A percentile compares a stretch with the other conserved stretches of the same genome.
phyloP scores from a whole-genome alignment of 371 early-diverging fungal species.

The Umbelopsis sp. region DNA sequence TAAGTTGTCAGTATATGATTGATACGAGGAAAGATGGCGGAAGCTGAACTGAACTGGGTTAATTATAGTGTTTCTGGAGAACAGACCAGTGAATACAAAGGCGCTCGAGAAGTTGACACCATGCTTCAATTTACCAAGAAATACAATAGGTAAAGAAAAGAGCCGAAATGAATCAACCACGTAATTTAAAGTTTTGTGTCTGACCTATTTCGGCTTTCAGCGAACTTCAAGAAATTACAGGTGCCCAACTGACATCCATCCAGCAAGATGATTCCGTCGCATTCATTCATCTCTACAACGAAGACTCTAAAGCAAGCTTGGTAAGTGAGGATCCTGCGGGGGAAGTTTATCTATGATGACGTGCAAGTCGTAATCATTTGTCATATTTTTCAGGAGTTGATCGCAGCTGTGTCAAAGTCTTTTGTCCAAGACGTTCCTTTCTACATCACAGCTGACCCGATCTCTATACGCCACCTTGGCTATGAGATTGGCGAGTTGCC shows the following conservation, averaged over 20 bases:
- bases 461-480: constrained; percentile 27
- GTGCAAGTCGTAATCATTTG: background rate
- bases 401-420: constrained; percentile 31
- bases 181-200: too few relatives aligned
- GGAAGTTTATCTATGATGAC: background rate
- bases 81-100: constrained; percentile 46
- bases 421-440: constrained; percentile 34
- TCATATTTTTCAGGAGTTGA: constrained; percentile 25
- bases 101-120: constrained; percentile 43
- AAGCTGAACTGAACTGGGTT: background rate
- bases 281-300: constrained; percentile 38
- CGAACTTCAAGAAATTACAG: constrained; percentile 14
- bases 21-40: background rate
- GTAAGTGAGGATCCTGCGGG: constrained; percentile 16
- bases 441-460: constrained; percentile 36
- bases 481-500: constrained; percentile 34
- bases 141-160: background rate
- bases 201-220: background rate
- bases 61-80: constrained; percentile 31
- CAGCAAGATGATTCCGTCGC: constrained; percentile 32
- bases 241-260: constrained; percentile 9
- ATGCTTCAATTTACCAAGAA: constrained; percentile 40
- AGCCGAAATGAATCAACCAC: background rate
- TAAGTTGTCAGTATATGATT: constrained; percentile 25
- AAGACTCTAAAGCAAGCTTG: constrained; percentile 22